Evolutionary conservation across 1,139 yeast species (phyloP).

Genomic region (Yamadazyma aaseri): DNA sequence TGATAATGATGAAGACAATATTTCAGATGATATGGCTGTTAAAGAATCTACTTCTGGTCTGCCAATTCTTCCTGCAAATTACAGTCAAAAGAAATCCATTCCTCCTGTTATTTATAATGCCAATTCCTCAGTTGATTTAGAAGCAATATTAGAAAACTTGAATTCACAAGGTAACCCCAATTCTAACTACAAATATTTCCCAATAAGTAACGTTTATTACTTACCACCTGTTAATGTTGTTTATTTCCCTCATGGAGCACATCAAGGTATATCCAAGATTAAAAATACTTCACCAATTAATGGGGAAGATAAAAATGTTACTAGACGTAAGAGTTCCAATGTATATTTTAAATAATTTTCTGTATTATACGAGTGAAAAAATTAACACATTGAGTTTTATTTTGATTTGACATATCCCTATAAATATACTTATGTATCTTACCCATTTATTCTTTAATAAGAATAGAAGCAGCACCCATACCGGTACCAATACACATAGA

Average conservation of each 20-base stretch:
- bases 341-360: slow-evolving; percentile 27
- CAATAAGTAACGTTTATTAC: slow-evolving; percentile 55
- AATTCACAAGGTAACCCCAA: slow-evolving; percentile 11
- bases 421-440: too few species aligned
- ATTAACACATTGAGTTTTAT: not conserved
- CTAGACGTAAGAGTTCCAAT: slow-evolving; percentile 27
- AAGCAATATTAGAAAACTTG: slow-evolving; percentile 11
- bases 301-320: slow-evolving; percentile 10
- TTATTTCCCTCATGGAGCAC: slow-evolving; percentile 59
- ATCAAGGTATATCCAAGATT: slow-evolving; percentile 27
- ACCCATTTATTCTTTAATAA: slow-evolving; percentile 51
- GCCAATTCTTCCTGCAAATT: slow-evolving; percentile 5
- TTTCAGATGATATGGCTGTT: slow-evolving; percentile 1
- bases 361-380: not conserved
- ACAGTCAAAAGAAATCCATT: slow-evolving; percentile 10
- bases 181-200: slow-evolving; percentile 51
- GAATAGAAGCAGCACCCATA: slow-evolving; percentile 94
- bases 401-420: too few species aligned
- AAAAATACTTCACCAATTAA: slow-evolving; percentile 10
- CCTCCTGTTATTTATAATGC: slow-evolving; percentile 15
- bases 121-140: slow-evolving; percentile 16
- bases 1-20: slow-evolving; percentile 1
- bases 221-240: slow-evolving; percentile 61
- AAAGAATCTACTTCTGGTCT: slow-evolving; percentile 10
- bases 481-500: slow-evolving; percentile 99